A percentile compares a stretch with the other conserved stretches of the same genome.
Conservation (phyloP, 805 yeast genomes). For the Candida awuae region DNA sequence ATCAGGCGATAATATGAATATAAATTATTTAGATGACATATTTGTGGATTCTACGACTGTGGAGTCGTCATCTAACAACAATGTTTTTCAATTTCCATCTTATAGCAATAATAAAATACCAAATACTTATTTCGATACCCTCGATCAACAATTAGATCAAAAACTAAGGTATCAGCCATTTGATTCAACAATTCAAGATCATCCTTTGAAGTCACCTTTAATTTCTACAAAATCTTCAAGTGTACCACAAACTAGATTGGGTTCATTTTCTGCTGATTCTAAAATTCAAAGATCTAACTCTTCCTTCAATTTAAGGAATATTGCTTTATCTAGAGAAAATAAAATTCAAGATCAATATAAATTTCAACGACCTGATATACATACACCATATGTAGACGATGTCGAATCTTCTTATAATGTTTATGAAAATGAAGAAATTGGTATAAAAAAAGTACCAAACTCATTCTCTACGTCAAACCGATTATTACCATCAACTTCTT, state of each 20-base stretch:
- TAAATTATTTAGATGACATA: constrained; percentile 5
- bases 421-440: background rate
- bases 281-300: constrained; percentile 38
- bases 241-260: constrained; percentile 3
- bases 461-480: too few relatives aligned
- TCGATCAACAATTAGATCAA: background rate
- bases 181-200: background rate
- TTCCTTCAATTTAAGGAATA: constrained; percentile 46
- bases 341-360: background rate
- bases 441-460: too few relatives aligned
- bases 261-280: constrained; percentile 1
- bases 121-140: constrained; percentile 3
- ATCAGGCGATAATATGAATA: constrained; percentile 6
- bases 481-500: constrained; percentile 1
- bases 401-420: background rate
- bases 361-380: background rate
- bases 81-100: constrained; percentile 1
- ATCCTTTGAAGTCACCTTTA: background rate
- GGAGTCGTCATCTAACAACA: constrained; percentile 8
- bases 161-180: constrained; percentile 1
- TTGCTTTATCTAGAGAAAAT: constrained; percentile 33
- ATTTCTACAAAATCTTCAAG: background rate
- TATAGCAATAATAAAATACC: background rate
- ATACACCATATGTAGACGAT: background rate
- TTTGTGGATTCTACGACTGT: constrained; percentile 7